Conservation (phyloP, 2,329 filamentous ascomycete genomes). For the Sarocladium strictum region DNA sequence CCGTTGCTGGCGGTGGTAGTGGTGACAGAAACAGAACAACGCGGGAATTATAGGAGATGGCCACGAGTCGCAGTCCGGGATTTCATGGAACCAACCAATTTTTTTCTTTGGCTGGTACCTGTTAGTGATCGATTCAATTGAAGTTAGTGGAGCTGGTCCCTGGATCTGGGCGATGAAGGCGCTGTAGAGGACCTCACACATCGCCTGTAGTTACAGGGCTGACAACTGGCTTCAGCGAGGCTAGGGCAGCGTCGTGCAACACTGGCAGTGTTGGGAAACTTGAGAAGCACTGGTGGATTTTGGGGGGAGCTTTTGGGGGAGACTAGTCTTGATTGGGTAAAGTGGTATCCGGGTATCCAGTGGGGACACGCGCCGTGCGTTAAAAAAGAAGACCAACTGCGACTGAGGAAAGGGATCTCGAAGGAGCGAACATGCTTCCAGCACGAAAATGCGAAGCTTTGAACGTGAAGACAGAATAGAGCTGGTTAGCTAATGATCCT, state of each 20-base stretch:
- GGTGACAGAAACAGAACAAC: not conserved
- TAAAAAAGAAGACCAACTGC: not conserved
- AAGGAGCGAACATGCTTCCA: not conserved
- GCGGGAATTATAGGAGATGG: conserved; percentile 9
- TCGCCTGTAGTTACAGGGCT: conserved; percentile 1
- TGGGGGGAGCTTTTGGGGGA: conserved; percentile 4
- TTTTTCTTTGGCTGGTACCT: not conserved
- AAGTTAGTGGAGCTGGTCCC: conserved; percentile 4
- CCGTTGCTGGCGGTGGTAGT: not conserved
- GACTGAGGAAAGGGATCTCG: not conserved
- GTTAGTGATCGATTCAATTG: not conserved
- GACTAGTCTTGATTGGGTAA: not conserved
- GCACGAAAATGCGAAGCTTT: not conserved
- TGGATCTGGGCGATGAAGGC: not conserved
- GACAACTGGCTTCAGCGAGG: not conserved
- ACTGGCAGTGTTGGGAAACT: too few species aligned
- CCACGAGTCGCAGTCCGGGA: not conserved
- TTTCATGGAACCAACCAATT: not conserved
- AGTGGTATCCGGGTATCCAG: not conserved
- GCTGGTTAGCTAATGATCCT: too few species aligned
- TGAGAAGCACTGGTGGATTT: not conserved
- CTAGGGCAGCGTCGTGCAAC: not conserved
- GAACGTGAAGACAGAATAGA: too few species aligned
- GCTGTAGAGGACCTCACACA: not conserved
- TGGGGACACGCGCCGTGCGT: not conserved